These are phyloP conservation scores for Aspergillus hiratsukae DNA, from an alignment of 2,329 filamentous ascomycete genomes.

Conservation along the genomic window DNA sequence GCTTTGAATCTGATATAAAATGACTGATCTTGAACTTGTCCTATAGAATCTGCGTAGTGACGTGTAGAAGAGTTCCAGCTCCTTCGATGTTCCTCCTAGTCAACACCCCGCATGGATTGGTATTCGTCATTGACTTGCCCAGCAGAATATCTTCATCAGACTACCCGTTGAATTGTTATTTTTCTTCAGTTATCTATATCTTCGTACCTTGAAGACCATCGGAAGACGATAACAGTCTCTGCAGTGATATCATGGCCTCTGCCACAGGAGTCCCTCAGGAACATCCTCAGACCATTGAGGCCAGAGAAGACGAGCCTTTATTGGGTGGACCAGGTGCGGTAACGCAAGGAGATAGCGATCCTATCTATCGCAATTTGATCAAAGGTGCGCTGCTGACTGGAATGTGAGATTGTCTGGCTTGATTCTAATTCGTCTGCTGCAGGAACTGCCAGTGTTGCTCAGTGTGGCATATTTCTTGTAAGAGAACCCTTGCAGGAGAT, in stretches of 20 bases:
- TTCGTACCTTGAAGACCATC: background rate
- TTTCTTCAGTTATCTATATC: background rate
- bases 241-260: slow-evolving; percentile 56
- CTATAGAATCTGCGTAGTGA: background rate
- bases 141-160: too few species aligned
- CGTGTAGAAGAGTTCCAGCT: background rate
- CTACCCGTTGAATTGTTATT: background rate
- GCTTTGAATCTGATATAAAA: background rate
- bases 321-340: slow-evolving; percentile 69
- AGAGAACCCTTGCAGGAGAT: slow-evolving; percentile 17
- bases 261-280: slow-evolving; percentile 62
- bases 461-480: slow-evolving; percentile 70
- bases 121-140: background rate
- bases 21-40: background rate
- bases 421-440: background rate
- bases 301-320: slow-evolving; percentile 63
- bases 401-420: background rate
- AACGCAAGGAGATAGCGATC: slow-evolving; percentile 60
- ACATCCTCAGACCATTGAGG: slow-evolving; percentile 35
- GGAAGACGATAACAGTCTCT: background rate
- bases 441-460: slow-evolving; percentile 79
- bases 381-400: slow-evolving; percentile 53
- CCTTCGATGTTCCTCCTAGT: background rate
- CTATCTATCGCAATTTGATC: slow-evolving; percentile 66
- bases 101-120: background rate